Evolutionary conservation across 345 rosid species (phyloP).

Genomic region (Kernera saxatilis): DNA sequence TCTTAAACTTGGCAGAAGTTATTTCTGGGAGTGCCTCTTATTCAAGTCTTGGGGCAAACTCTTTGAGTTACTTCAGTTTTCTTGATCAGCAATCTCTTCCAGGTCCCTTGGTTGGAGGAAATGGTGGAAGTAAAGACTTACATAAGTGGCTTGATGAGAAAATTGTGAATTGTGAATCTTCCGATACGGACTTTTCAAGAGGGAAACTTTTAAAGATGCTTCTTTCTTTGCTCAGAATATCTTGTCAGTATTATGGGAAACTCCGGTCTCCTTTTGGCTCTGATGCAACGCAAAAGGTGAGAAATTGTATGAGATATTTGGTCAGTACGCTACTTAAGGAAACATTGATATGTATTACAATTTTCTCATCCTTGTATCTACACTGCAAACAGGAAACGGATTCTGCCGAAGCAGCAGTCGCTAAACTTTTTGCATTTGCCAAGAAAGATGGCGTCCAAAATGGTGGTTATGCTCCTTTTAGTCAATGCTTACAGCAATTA

Average conservation of each 20-base stretch:
- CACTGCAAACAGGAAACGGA: slow-evolving; percentile 59
- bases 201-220: slow-evolving; percentile 64
- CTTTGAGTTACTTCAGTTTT: slow-evolving; percentile 57
- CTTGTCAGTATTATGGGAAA: slow-evolving; percentile 94
- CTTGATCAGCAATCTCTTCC: slow-evolving; percentile 74
- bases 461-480: slow-evolving; percentile 44
- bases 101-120: slow-evolving; percentile 95
- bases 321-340: not conserved
- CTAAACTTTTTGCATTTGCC: slow-evolving; percentile 81
- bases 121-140: slow-evolving; percentile 81
- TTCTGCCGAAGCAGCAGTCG: slow-evolving; percentile 88
- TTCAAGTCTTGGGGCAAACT: slow-evolving; percentile 36
- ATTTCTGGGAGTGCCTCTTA: slow-evolving; percentile 37
- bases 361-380: not conserved
- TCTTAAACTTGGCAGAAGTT: slow-evolving; percentile 76
- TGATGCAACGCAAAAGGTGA: slow-evolving; percentile 63
- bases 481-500: slow-evolving; percentile 70
- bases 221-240: slow-evolving; percentile 81
- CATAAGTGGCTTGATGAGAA: slow-evolving; percentile 95
- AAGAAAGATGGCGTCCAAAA: slow-evolving; percentile 52
- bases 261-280: slow-evolving; percentile 88
- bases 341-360: not conserved
- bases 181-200: slow-evolving; percentile 49
- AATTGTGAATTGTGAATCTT: slow-evolving; percentile 54
- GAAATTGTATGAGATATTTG: not conserved